phyloP scores from a whole-genome alignment of 2,329 filamentous ascomycete species.

The Cordyceps fumosorosea region DNA sequence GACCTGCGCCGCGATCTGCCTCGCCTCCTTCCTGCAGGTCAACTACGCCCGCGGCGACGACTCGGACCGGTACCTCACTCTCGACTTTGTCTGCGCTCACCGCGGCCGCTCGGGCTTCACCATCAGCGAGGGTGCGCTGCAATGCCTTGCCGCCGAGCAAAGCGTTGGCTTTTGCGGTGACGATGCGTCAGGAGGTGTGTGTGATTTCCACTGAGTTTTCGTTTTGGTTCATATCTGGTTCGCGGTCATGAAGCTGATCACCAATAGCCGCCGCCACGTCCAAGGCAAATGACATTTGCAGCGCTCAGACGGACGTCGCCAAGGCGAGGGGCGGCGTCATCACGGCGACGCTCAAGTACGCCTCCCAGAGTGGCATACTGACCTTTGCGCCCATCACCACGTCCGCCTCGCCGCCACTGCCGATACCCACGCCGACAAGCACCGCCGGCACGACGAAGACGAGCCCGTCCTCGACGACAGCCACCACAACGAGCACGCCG shows the following conservation, averaged over 20 bases:
- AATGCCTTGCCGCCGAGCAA: conserved; percentile 55
- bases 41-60: conserved; percentile 43
- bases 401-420: background rate
- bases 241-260: no score
- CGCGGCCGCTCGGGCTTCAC: conserved; percentile 57
- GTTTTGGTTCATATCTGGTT: background rate
- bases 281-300: conserved; percentile 54
- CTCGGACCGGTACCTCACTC: conserved; percentile 44
- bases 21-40: conserved; percentile 54
- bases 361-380: conserved; percentile 22
- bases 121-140: conserved; percentile 62
- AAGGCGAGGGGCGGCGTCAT: conserved; percentile 53
- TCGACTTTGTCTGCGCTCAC: conserved; percentile 58
- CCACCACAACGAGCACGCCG: conserved; percentile 7
- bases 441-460: background rate
- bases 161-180: conserved; percentile 45
- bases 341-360: conserved; percentile 47
- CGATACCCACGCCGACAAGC: background rate
- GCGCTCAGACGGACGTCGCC: conserved; percentile 40
- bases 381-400: conserved; percentile 21
- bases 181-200: conserved; percentile 30
- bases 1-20: conserved; percentile 53
- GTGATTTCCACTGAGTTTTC: background rate
- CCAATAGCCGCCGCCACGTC: conserved; percentile 34
- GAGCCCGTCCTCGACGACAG: background rate